phyloP scores from a whole-genome alignment of 148 eudicot species.

The Mesembryanthemum crystallinum region DNA sequence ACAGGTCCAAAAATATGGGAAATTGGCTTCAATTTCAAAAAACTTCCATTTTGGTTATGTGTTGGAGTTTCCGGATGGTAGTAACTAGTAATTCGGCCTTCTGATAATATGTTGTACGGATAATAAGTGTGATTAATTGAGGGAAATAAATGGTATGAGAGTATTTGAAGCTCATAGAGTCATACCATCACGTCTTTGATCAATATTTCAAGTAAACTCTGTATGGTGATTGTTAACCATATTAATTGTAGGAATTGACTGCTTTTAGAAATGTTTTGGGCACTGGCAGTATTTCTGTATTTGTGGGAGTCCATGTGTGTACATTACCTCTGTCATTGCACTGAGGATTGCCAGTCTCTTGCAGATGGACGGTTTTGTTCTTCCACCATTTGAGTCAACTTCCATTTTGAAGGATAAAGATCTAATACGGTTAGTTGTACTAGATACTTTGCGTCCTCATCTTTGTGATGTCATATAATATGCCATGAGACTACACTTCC shows the following conservation, averaged over 20 bases:
- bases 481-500: neutral
- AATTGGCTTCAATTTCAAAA: neutral
- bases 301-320: neutral
- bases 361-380: slow-evolving; percentile 88
- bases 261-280: neutral
- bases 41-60: neutral
- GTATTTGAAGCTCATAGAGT: neutral
- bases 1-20: neutral
- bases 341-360: slow-evolving; percentile 22
- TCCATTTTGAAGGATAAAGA: slow-evolving; percentile 73
- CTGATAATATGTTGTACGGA: slow-evolving; percentile 1
- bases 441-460: slow-evolving; percentile 8
- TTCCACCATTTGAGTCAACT: slow-evolving; percentile 80
- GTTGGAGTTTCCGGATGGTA: neutral
- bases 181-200: neutral
- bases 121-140: neutral
- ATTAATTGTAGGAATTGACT: neutral
- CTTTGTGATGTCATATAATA: neutral
- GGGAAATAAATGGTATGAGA: neutral
- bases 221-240: neutral
- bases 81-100: neutral
- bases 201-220: neutral
- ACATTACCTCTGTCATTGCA: neutral
- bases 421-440: slow-evolving; percentile 55
- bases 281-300: neutral